phyloP scores from a whole-genome alignment of 305 asterid genomes.

The Fraxinus sp. region DNA sequence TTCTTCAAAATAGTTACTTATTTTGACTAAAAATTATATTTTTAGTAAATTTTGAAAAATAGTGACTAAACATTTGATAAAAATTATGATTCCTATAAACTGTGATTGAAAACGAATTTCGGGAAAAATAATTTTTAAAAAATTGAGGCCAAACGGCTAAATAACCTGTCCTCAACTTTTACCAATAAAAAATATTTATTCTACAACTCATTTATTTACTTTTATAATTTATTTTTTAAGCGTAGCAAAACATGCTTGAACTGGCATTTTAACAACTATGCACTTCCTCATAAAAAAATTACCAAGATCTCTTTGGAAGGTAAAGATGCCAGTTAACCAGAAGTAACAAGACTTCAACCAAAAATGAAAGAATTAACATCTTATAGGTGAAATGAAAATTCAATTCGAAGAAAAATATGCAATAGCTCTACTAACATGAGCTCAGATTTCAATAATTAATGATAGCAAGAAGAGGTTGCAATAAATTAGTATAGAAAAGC shows the following conservation, averaged over 20 bases:
- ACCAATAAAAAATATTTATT: background rate
- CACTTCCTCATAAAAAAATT: background rate
- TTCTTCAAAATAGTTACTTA: background rate
- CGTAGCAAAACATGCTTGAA: background rate
- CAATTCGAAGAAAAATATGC: background rate
- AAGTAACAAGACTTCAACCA: background rate
- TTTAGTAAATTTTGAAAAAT: background rate
- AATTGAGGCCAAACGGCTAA: background rate
- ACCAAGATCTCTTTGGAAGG: background rate
- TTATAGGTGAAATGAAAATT: background rate
- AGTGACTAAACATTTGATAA: background rate
- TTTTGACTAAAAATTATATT: background rate
- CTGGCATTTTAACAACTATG: background rate
- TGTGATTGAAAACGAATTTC: too few species aligned
- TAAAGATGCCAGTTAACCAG: slow-evolving; percentile 1
- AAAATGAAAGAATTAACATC: background rate
- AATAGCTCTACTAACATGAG: background rate
- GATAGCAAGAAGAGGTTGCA: background rate
- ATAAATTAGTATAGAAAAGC: background rate
- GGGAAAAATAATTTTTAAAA: background rate
- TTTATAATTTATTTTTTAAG: background rate
- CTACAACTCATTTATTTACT: background rate
- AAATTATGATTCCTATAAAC: background rate
- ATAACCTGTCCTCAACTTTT: background rate
- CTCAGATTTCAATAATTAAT: background rate